Evolutionary conservation across 306 rosid species (phyloP).

Genomic region (Vigna nakashimae): DNA sequence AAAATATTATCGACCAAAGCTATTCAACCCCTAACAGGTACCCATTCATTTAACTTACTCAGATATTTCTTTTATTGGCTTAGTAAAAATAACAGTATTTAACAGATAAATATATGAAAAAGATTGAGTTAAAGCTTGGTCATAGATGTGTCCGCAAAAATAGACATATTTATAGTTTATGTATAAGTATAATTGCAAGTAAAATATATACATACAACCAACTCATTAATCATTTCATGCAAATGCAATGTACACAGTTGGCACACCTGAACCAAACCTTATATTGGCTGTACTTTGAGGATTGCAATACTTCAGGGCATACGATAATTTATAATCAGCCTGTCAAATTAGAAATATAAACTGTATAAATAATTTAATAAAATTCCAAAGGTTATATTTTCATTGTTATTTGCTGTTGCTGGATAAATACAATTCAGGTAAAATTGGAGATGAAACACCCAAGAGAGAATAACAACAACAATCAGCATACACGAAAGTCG

Average conservation of each 20-base stretch:
- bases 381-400: conserved; percentile 5
- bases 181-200: not conserved
- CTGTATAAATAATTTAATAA: conserved; percentile 27
- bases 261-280: conserved; percentile 83
- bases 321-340: conserved; percentile 93
- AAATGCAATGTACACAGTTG: conserved; percentile 48
- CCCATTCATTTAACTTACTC: conserved; percentile 3
- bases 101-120: conserved; percentile 10
- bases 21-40: conserved; percentile 11
- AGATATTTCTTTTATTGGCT: conserved; percentile 1
- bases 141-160: conserved; percentile 34
- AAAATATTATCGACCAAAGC: not conserved
- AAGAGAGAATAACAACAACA: conserved; percentile 6
- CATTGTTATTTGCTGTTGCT: not conserved
- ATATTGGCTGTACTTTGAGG: conserved; percentile 84
- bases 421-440: conserved; percentile 24
- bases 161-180: conserved; percentile 8
- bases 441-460: conserved; percentile 6
- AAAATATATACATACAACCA: conserved; percentile 17
- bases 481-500: not conserved
- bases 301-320: conserved; percentile 90
- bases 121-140: conserved; percentile 3
- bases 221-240: conserved; percentile 33
- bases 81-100: conserved; percentile 5
- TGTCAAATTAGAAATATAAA: conserved; percentile 56